Evolutionary conservation across 1,284 basidiomycete genomes (phyloP).

Genomic region (Abortiporus biennis): DNA sequence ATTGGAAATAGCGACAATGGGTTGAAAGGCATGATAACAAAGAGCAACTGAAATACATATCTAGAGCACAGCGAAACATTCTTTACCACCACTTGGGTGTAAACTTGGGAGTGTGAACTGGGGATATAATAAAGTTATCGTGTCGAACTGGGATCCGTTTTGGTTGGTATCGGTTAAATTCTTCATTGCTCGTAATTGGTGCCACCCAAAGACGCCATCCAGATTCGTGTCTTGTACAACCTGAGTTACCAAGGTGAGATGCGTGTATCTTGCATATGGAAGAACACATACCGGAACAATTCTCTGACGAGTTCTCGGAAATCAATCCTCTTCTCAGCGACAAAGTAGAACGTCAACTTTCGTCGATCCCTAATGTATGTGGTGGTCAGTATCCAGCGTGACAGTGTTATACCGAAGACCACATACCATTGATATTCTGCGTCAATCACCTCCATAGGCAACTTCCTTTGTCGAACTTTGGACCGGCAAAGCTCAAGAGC

Average conservation of each 20-base stretch:
- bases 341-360: slow-evolving; percentile 97
- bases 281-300: slow-evolving; percentile 67
- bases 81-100: too few species aligned
- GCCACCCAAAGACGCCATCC: slow-evolving; percentile 60
- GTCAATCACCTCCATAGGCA: slow-evolving; percentile 97
- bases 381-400: neutral
- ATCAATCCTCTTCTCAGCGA: slow-evolving; percentile 94
- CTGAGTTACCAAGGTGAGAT: slow-evolving; percentile 26
- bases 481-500: slow-evolving; percentile 87
- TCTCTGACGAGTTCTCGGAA: slow-evolving; percentile 94
- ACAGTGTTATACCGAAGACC: neutral
- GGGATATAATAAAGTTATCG: too few species aligned
- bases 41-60: neutral
- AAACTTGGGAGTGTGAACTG: too few species aligned
- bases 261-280: neutral
- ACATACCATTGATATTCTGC: slow-evolving; percentile 96
- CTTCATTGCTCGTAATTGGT: slow-evolving; percentile 20
- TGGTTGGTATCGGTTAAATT: too few species aligned
- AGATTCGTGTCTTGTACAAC: slow-evolving; percentile 75
- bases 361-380: slow-evolving; percentile 73
- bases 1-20: too few species aligned
- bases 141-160: too few species aligned
- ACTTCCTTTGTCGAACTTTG: slow-evolving; percentile 87
- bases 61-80: neutral
- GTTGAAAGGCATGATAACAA: neutral